phyloP scores from a whole-genome alignment of 2,329 filamentous ascomycete genomes.

The Botrytis hyacinthi region DNA sequence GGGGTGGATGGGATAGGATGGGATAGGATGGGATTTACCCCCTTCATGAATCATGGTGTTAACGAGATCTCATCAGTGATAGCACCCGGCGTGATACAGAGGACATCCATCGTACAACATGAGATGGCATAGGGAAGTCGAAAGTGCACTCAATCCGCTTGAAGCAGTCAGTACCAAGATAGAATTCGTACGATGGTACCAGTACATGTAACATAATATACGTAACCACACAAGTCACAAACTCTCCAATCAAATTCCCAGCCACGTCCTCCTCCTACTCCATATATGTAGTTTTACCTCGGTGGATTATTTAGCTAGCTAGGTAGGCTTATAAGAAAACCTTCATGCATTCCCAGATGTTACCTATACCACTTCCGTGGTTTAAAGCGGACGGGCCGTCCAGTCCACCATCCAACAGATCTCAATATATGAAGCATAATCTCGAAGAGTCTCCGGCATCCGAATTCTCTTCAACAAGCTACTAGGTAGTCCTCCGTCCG shows the following conservation, averaged over 20 bases:
- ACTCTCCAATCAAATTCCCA: not conserved
- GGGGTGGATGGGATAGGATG: not conserved
- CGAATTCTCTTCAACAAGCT: not conserved
- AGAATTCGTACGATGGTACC: not conserved
- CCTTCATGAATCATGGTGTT: conserved; percentile 8
- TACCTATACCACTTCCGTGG: not conserved
- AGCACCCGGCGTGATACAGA: not conserved
- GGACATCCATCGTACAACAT: not conserved
- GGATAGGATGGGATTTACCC: not conserved
- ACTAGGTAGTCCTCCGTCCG: not conserved
- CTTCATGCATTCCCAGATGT: not conserved
- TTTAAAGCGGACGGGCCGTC: not conserved
- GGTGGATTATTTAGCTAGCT: not conserved
- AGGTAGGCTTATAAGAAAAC: not conserved
- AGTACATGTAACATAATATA: not conserved
- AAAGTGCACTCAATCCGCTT: not conserved
- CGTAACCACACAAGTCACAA: not conserved
- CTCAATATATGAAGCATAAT: not conserved
- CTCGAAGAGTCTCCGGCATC: not conserved
- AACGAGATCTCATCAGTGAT: not conserved
- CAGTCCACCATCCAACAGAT: not conserved
- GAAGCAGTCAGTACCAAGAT: not conserved
- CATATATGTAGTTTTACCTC: not conserved
- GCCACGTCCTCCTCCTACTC: not conserved
- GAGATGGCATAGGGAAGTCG: not conserved